Percentiles rank a stretch among this genome's conserved stretches.
These are phyloP conservation scores for Candida sakaeoensis DNA, from an alignment of 805 yeast genomes.

Conservation along the genomic window DNA sequence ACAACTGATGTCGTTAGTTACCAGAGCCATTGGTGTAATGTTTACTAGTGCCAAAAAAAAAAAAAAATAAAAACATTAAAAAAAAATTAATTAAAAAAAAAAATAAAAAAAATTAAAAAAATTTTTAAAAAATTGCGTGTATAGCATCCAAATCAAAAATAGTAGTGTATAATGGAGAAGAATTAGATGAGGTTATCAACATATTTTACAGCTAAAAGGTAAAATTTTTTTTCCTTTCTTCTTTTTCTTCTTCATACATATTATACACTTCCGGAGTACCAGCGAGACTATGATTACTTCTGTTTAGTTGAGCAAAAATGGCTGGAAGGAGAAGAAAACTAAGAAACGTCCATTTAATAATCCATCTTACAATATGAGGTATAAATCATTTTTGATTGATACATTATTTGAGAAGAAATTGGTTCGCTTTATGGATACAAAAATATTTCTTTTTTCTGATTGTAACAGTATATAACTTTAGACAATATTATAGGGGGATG, in stretches of 20 bases:
- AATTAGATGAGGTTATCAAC: neutral
- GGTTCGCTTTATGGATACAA: constrained; percentile 48
- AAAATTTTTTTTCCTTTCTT: constrained; percentile 4
- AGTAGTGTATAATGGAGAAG: neutral
- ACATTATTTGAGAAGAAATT: constrained; percentile 12
- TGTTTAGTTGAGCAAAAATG: constrained; percentile 46
- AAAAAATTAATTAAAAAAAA: no score
- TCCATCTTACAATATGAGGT: constrained; percentile 19
- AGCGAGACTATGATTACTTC: constrained; percentile 39
- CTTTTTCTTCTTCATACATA: constrained; percentile 20
- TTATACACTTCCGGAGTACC: constrained; percentile 44
- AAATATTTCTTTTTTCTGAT: neutral
- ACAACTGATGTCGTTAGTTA: no score
- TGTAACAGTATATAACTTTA: constrained; percentile 2
- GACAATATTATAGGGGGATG: no score
- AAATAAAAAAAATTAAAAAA: no score
- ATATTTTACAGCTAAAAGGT: neutral
- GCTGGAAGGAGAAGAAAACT: constrained; percentile 42
- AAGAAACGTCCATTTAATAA: constrained; percentile 23
- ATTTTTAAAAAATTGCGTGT: no score
- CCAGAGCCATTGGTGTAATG: no score
- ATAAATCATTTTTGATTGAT: neutral
- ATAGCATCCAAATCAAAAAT: no score
- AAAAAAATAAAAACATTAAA: no score
- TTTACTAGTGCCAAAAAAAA: no score